A percentile compares a stretch with the other conserved stretches of the same genome.
Conservation (phyloP, 345 rosid species). For the Heritiera littoralis region DNA sequence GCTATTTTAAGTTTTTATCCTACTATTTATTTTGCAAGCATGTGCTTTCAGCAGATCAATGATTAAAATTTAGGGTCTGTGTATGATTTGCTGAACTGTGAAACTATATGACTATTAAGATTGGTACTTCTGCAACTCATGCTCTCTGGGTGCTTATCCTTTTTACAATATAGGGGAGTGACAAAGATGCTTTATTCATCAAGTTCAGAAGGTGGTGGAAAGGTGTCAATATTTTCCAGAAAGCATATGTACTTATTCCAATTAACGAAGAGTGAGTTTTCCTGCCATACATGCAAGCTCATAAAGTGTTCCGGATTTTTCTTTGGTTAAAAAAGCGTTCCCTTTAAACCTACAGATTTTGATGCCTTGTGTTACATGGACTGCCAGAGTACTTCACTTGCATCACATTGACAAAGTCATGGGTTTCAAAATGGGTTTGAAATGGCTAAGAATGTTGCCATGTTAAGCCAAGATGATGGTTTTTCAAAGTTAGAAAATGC, state of each 20-base stretch:
- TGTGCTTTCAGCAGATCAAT: neutral
- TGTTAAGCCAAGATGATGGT: constrained; percentile 6
- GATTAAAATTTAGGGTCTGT: neutral
- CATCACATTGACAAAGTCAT: neutral
- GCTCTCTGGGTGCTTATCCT: neutral
- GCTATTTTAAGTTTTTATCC: neutral
- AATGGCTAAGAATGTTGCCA: neutral
- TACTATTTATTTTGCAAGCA: neutral
- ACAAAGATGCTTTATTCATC: constrained; percentile 56
- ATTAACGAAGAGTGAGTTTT: constrained; percentile 83
- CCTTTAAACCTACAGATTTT: neutral
- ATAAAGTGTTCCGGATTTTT: neutral
- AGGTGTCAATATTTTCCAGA: constrained; percentile 78
- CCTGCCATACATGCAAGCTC: neutral
- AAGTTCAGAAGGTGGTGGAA: constrained; percentile 97
- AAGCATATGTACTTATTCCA: constrained; percentile 82
- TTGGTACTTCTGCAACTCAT: constrained; percentile 4
- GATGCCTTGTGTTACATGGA: neutral
- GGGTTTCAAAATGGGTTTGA: constrained; percentile 11
- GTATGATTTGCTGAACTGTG: neutral
- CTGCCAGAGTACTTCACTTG: neutral
- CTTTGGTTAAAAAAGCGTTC: neutral
- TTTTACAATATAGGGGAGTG: constrained; percentile 41
- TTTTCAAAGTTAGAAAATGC: neutral
- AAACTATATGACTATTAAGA: constrained; percentile 1